Conservation (phyloP, 768 basidiomycete genomes). For the Atractiella rhizophila region DNA sequence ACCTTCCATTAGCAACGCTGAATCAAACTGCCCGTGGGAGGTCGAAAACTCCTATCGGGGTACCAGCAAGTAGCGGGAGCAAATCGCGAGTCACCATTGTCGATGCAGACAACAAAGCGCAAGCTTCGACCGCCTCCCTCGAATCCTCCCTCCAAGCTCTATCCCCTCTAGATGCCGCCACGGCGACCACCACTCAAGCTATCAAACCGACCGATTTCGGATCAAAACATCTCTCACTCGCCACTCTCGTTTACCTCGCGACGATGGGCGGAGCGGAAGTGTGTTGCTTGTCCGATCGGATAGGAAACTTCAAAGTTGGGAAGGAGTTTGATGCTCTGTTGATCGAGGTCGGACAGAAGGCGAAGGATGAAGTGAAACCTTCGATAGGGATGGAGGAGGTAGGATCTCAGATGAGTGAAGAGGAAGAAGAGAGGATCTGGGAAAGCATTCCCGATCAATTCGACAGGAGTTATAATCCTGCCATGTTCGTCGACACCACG, state of each 20-base stretch:
- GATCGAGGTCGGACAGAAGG: conserved; percentile 30
- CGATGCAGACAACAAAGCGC: neutral
- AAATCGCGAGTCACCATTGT: conserved; percentile 18
- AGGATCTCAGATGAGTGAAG: too few species aligned
- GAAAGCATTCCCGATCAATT: conserved; percentile 1
- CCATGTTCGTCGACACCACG: conserved; percentile 16
- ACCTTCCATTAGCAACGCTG: neutral
- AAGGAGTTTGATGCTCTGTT: conserved; percentile 78
- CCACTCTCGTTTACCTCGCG: conserved; percentile 64
- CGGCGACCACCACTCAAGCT: neutral
- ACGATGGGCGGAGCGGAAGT: conserved; percentile 75
- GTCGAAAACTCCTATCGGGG: too few species aligned
- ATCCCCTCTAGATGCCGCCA: neutral
- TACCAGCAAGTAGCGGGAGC: neutral
- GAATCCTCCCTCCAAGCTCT: neutral
- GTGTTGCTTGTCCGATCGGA: conserved; percentile 37
- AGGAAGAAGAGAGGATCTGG: conserved; percentile 16
- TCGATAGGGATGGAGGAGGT: conserved; percentile 33
- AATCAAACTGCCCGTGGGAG: too few species aligned
- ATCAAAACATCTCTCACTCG: conserved; percentile 36
- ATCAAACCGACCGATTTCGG: conserved; percentile 10
- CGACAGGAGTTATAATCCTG: conserved; percentile 11
- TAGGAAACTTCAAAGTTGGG: conserved; percentile 53
- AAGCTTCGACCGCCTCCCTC: too few species aligned
- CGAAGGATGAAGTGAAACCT: conserved; percentile 30